phyloP scores from a whole-genome alignment of 2,329 filamentous ascomycete species.

The Alternaria sp. region DNA sequence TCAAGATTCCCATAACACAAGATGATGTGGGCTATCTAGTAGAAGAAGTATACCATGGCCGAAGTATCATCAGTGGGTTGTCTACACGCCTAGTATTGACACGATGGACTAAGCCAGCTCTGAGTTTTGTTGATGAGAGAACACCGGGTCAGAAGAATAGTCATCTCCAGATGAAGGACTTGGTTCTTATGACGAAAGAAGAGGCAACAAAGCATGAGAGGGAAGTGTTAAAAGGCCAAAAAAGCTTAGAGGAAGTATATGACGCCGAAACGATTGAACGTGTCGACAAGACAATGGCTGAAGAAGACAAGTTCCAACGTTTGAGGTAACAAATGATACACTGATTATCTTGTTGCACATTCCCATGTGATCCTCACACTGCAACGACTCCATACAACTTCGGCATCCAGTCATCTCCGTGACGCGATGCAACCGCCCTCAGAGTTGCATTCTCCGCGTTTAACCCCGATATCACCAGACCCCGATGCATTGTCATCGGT shows the following conservation, averaged over 20 bases:
- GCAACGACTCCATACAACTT: background rate
- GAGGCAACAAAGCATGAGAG: conserved; percentile 82
- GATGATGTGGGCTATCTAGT: conserved; percentile 86
- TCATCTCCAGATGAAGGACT: conserved; percentile 69
- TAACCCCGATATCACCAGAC: conserved; percentile 5
- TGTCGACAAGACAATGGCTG: conserved; percentile 70
- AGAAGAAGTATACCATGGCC: conserved; percentile 86
- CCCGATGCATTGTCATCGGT: background rate
- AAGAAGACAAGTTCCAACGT: conserved; percentile 65
- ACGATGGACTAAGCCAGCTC: conserved; percentile 74
- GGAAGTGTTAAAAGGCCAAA: conserved; percentile 73
- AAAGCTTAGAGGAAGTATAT: conserved; percentile 75
- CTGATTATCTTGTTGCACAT: background rate
- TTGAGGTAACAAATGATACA: conserved; percentile 50
- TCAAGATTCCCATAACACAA: conserved; percentile 78
- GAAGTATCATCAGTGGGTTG: conserved; percentile 82
- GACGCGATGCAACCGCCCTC: background rate
- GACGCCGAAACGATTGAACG: conserved; percentile 68
- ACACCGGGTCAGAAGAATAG: conserved; percentile 79
- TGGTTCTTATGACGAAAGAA: conserved; percentile 94
- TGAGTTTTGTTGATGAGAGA: conserved; percentile 68
- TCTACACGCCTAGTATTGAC: conserved; percentile 79
- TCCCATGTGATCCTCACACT: background rate
- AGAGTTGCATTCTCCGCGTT: background rate
- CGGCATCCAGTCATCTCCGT: background rate